These are phyloP conservation scores for Silene coronaria DNA, from an alignment of 179 eudicot genomes.

Conservation along the genomic window DNA sequence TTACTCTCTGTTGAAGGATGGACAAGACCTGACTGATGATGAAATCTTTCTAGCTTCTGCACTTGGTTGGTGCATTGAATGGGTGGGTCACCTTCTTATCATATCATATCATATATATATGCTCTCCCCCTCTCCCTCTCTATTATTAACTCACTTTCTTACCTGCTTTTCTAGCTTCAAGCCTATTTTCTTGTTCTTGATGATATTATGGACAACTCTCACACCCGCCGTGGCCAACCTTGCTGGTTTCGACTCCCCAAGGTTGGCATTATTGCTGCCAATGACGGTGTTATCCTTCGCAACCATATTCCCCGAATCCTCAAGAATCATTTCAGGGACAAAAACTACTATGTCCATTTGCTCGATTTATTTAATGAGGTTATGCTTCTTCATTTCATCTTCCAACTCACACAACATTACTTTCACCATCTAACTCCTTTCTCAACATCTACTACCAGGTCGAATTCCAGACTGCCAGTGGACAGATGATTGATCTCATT, in stretches of 20 bases:
- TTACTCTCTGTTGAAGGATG: constrained; percentile 59
- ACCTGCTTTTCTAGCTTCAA: constrained; percentile 69
- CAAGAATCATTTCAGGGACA: constrained; percentile 62
- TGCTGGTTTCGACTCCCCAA: constrained; percentile 78
- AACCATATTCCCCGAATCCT: constrained; percentile 78
- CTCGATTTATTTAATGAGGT: constrained; percentile 89
- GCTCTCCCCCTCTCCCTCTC: too few relatives aligned
- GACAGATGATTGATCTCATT: constrained; percentile 90
- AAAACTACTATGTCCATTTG: constrained; percentile 67
- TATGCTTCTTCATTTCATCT: constrained; percentile 8
- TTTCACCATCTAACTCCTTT: not conserved
- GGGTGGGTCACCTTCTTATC: too few relatives aligned
- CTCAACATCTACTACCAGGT: constrained; percentile 46
- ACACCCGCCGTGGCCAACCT: constrained; percentile 80
- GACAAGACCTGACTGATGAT: constrained; percentile 52
- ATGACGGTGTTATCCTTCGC: constrained; percentile 76
- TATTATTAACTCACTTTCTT: too few relatives aligned
- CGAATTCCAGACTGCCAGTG: constrained; percentile 74
- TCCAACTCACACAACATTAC: not conserved
- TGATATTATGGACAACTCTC: constrained; percentile 81
- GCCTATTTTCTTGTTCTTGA: constrained; percentile 89
- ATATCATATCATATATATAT: too few relatives aligned
- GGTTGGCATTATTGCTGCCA: constrained; percentile 84
- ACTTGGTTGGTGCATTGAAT: constrained; percentile 96
- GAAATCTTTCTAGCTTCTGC: constrained; percentile 68